Percentiles rank a stretch among this genome's conserved stretches.
These are phyloP conservation scores for Aspergillus ruber DNA, from an alignment of 2,329 filamentous ascomycete species.

Conservation along the genomic window DNA sequence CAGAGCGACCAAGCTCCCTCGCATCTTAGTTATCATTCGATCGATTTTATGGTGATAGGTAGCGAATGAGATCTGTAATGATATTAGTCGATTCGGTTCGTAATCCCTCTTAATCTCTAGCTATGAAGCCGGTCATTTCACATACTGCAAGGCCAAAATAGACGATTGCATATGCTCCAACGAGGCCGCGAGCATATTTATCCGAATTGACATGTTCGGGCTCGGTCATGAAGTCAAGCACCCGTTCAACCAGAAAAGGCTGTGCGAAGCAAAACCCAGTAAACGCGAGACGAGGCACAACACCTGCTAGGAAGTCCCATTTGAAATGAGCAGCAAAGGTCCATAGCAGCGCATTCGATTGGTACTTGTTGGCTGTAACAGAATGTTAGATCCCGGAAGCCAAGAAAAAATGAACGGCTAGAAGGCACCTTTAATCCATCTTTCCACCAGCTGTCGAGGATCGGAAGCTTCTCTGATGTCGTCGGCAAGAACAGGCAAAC, in stretches of 20 bases:
- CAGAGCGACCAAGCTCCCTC: conserved; percentile 41
- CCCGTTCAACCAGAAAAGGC: conserved; percentile 32
- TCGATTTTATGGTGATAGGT: conserved; percentile 39
- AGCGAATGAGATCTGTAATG: conserved; percentile 30
- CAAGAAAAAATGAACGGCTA: not conserved
- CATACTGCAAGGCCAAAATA: conserved; percentile 38
- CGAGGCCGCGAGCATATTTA: conserved; percentile 37
- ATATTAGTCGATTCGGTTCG: not conserved
- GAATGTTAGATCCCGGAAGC: conserved; percentile 7
- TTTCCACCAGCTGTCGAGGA: conserved; percentile 28
- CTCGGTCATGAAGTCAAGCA: conserved; percentile 27
- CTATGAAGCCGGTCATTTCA: not conserved
- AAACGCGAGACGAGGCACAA: conserved; percentile 28
- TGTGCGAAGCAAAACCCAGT: conserved; percentile 33
- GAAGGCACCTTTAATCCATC: conserved; percentile 36
- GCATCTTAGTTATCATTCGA: conserved; percentile 38
- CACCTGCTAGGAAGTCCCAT: conserved; percentile 26
- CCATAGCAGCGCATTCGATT: conserved; percentile 24
- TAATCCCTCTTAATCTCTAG: not conserved
- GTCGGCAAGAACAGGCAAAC: conserved; percentile 42
- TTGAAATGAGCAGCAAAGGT: conserved; percentile 20
- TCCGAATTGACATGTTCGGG: conserved; percentile 21
- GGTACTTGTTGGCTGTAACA: conserved; percentile 19
- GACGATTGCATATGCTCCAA: conserved; percentile 39
- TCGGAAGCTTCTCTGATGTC: conserved; percentile 38